Evolutionary conservation across 208 protist genomes (phyloP).

Genomic region (Leishmania amazonensis): DNA sequence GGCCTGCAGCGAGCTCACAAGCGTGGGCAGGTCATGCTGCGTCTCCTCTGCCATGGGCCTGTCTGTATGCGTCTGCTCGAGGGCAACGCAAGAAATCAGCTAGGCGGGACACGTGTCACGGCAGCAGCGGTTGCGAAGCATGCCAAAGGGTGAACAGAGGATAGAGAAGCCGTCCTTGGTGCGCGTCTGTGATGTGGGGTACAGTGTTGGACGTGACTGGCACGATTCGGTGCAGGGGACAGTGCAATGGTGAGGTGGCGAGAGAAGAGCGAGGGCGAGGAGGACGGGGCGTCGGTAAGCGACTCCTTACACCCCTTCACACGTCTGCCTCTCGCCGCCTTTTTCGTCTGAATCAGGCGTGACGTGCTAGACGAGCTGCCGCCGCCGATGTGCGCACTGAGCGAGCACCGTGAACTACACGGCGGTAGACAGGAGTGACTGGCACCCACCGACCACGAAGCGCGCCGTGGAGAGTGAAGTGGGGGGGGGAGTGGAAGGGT

Average conservation of each 20-base stretch:
- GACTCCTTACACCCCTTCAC: not conserved
- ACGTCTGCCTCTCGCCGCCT: not conserved
- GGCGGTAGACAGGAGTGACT: not conserved
- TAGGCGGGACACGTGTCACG: not conserved
- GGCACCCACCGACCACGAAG: not conserved
- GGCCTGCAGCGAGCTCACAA: slow-evolving; percentile 35
- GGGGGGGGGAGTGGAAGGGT: not conserved
- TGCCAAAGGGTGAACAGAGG: not conserved
- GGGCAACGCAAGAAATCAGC: not conserved
- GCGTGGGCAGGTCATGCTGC: slow-evolving; percentile 31
- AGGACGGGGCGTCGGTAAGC: not conserved
- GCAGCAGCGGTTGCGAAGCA: not conserved
- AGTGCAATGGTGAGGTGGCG: not conserved
- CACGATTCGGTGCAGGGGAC: not conserved
- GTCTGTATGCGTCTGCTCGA: not conserved
- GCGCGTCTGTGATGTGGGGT: not conserved
- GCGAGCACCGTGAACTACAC: not conserved
- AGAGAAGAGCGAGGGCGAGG: no score
- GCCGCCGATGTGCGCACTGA: not conserved
- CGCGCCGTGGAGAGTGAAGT: not conserved
- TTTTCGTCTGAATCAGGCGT: not conserved
- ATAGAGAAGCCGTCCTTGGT: not conserved
- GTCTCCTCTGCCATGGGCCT: not conserved
- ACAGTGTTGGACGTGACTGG: not conserved
- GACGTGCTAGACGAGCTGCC: not conserved